Evolutionary conservation across 2,329 filamentous ascomycete genomes (phyloP).

Genomic region (Botrytis paeoniae): DNA sequence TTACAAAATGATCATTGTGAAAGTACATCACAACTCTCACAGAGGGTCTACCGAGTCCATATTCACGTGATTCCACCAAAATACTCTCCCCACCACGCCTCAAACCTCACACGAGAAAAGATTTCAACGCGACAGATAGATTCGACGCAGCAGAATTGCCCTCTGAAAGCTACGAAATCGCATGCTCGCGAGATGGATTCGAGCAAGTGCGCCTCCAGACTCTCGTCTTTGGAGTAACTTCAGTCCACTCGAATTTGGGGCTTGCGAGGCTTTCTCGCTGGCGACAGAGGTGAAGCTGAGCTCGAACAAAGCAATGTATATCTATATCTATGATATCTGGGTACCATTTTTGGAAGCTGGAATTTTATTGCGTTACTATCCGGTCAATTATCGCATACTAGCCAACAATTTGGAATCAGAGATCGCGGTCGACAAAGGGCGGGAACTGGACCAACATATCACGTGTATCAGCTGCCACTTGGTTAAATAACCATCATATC

Average conservation of each 20-base stretch:
- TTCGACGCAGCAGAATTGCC: not conserved
- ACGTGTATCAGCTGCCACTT: not conserved
- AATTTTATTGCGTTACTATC: accelerated
- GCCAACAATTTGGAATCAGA: not conserved
- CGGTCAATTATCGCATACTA: not conserved
- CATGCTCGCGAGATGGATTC: not conserved
- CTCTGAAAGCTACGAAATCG: not conserved
- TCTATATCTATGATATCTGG: not conserved
- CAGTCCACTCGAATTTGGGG: not conserved
- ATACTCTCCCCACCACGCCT: not conserved
- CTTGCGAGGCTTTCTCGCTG: not conserved
- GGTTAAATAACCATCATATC: not conserved
- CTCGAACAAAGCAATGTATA: not conserved
- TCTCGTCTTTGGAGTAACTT: not conserved
- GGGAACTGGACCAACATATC: not conserved
- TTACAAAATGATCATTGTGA: not conserved
- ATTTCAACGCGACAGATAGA: not conserved
- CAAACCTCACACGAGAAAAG: not conserved
- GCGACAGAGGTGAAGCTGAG: no score
- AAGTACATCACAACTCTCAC: not conserved
- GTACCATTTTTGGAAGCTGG: not conserved
- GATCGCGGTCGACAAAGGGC: not conserved
- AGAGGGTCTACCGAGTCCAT: no score
- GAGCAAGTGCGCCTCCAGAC: no score
- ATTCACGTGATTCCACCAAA: no score